Percentiles rank a stretch among this genome's conserved stretches.
Evolutionary conservation across 2,329 filamentous ascomycete genomes (phyloP).

Genomic region (Elsinoe necatrix): DNA sequence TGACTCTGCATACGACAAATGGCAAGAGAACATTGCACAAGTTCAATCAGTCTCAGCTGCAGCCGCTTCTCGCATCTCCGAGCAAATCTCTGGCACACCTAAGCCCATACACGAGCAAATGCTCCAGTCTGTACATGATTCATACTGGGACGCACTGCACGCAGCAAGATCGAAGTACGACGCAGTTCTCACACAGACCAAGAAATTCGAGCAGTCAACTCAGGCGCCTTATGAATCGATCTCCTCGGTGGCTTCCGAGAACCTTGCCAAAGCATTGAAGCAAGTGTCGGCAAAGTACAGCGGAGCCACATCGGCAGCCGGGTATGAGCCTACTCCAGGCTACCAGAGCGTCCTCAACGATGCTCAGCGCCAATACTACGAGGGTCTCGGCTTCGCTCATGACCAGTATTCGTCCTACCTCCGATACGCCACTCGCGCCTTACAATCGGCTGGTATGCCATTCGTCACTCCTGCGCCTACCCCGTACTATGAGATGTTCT

Average conservation of each 20-base stretch:
- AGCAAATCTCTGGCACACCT: slow-evolving; percentile 58
- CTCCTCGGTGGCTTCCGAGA: slow-evolving; percentile 60
- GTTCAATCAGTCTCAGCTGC: slow-evolving; percentile 62
- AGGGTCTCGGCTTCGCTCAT: slow-evolving; percentile 68
- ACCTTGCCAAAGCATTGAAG: slow-evolving; percentile 60
- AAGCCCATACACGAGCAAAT: slow-evolving; percentile 63
- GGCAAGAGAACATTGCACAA: slow-evolving; percentile 55
- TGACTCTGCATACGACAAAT: slow-evolving; percentile 47
- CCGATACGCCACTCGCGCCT: slow-evolving; percentile 59
- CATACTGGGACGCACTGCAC: slow-evolving; percentile 57
- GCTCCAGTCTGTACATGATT: slow-evolving; percentile 58
- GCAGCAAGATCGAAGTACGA: slow-evolving; percentile 53
- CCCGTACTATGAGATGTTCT: slow-evolving; percentile 58
- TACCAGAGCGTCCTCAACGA: slow-evolving; percentile 49
- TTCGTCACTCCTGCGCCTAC: slow-evolving; percentile 51
- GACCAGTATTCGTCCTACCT: slow-evolving; percentile 71
- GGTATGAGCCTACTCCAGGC: slow-evolving; percentile 52
- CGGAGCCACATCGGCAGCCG: slow-evolving; percentile 57
- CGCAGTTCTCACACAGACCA: slow-evolving; percentile 47
- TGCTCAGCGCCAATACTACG: slow-evolving; percentile 63
- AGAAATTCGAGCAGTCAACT: slow-evolving; percentile 32
- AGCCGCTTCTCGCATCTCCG: slow-evolving; percentile 59
- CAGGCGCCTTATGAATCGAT: slow-evolving; percentile 48
- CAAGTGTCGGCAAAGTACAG: slow-evolving; percentile 64
- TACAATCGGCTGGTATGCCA: slow-evolving; percentile 47